A percentile compares a stretch with the other conserved stretches of the same genome.
phyloP scores from a whole-genome alignment of 805 yeast species.

The Metschnikowia gelsemii region DNA sequence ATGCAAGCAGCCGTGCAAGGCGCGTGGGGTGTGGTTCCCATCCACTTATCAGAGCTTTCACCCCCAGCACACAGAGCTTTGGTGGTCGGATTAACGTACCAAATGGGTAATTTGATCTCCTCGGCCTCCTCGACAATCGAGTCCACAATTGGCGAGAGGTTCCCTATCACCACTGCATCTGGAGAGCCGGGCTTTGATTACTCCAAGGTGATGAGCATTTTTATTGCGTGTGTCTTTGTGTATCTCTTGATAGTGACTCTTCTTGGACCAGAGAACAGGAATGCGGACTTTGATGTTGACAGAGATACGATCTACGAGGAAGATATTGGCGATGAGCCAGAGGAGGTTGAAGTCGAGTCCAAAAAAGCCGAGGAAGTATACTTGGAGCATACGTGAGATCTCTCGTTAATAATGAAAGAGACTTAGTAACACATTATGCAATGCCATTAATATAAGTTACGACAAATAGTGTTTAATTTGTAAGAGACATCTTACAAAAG shows the following conservation, averaged over 20 bases:
- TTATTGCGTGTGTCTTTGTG: conserved; percentile 64
- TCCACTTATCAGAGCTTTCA: too few relatives aligned
- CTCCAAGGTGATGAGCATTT: conserved; percentile 68
- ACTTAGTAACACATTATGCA: too few relatives aligned
- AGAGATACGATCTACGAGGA: conserved; percentile 13
- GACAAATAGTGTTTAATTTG: too few relatives aligned
- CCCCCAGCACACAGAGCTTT: too few relatives aligned
- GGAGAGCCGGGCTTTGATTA: conserved; percentile 46
- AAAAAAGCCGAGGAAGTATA: too few relatives aligned
- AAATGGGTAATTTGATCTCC: conserved; percentile 70
- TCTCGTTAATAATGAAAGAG: too few relatives aligned
- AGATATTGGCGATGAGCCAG: too few relatives aligned
- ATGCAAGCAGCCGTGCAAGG: conserved; percentile 68
- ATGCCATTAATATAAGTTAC: too few relatives aligned
- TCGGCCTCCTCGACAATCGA: conserved; percentile 73
- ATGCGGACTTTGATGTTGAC: conserved; percentile 16
- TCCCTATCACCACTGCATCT: conserved; percentile 44
- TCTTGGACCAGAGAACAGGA: conserved; percentile 54
- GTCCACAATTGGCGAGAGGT: conserved; percentile 54
- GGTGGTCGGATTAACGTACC: conserved; percentile 47
- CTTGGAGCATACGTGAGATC: too few relatives aligned
- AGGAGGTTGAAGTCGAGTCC: too few relatives aligned
- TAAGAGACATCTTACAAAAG: too few relatives aligned
- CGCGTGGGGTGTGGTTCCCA: too few relatives aligned
- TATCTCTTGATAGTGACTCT: conserved; percentile 47